Percentiles rank a stretch among this genome's conserved stretches.
Evolutionary conservation across 129 eudicot species (phyloP).

Genomic region (Pulicaria dysenterica): DNA sequence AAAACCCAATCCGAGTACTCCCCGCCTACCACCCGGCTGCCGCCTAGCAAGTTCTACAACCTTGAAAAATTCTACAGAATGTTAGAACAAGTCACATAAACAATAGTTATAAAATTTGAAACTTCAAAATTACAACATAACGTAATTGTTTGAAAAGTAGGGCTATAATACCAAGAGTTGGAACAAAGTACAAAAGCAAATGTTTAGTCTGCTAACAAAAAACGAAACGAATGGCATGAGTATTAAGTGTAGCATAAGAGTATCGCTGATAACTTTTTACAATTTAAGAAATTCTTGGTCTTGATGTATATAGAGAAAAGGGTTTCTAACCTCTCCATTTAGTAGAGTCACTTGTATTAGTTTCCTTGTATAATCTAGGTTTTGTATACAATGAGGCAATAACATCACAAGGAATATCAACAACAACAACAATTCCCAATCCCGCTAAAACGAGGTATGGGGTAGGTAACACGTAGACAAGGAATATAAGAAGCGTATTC

Average conservation of each 20-base stretch:
- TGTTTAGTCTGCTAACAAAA: background rate
- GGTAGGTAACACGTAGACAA: no score
- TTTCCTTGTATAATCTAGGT: background rate
- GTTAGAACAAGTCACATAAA: background rate
- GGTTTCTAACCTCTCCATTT: background rate
- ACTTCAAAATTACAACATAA: background rate
- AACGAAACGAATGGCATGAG: background rate
- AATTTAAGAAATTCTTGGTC: background rate
- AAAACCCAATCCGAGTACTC: no score
- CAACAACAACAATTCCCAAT: no score
- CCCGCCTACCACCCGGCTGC: no score
- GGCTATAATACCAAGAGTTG: background rate
- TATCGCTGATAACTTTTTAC: background rate
- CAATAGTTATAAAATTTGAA: no score
- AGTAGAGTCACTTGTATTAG: background rate
- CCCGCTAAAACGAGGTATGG: no score
- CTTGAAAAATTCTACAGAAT: conserved; percentile 3
- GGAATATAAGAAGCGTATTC: background rate
- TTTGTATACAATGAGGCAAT: background rate
- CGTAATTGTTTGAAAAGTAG: background rate
- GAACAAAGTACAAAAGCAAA: background rate
- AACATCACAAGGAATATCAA: background rate
- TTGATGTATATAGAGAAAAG: background rate
- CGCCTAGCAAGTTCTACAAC: no score
- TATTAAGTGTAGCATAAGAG: conserved; percentile 1